These are phyloP conservation scores for Nepenthes alata DNA, from an alignment of 179 eudicot genomes.

Conservation along the genomic window DNA sequence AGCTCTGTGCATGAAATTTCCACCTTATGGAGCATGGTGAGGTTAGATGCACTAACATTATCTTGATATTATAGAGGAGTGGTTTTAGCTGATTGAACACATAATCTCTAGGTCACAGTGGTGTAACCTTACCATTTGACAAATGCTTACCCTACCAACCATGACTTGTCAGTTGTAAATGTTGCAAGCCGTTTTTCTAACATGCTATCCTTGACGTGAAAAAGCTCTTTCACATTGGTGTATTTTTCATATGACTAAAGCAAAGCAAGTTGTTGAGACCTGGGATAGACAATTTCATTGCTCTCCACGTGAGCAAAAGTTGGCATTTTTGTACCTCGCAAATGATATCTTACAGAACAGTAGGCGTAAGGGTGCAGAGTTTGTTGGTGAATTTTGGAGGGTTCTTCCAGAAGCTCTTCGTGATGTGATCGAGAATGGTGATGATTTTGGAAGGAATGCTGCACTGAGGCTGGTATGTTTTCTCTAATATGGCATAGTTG, in stretches of 20 bases:
- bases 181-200: conserved; percentile 2
- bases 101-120: not conserved
- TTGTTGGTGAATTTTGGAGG: conserved; percentile 87
- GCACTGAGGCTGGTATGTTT: conserved; percentile 68
- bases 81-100: too few relatives aligned
- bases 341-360: conserved; percentile 93
- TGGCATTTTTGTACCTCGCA: conserved; percentile 86
- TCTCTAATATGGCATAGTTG: not conserved
- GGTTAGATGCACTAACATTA: too few relatives aligned
- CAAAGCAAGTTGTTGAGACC: conserved; percentile 89
- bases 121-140: not conserved
- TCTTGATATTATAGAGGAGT: too few relatives aligned
- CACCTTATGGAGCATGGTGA: too few relatives aligned
- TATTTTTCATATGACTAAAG: conserved; percentile 93
- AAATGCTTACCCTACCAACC: not conserved
- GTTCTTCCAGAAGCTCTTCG: conserved; percentile 94
- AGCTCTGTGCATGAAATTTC: too few relatives aligned
- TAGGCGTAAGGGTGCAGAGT: conserved; percentile 75
- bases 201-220: conserved; percentile 45
- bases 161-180: conserved; percentile 4
- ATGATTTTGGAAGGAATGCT: conserved; percentile 60
- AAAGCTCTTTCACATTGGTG: conserved; percentile 97
- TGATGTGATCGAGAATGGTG: conserved; percentile 66
- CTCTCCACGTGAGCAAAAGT: conserved; percentile 66
- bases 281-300: conserved; percentile 79